Base-by-base conservation (phyloP, 2,329 filamentous ascomycete species). In the Fusarium proliferatum region DNA sequence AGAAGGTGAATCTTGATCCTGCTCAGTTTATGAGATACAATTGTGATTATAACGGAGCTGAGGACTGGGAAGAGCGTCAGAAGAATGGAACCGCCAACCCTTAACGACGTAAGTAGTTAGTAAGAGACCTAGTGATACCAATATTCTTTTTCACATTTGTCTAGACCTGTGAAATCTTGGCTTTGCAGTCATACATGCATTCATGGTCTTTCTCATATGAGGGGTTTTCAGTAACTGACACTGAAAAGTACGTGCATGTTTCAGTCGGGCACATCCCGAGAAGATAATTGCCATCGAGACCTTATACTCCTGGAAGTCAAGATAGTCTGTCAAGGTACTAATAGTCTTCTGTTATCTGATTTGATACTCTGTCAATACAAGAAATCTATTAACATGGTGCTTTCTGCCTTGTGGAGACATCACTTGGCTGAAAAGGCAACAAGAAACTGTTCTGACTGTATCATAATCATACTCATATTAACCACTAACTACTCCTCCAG, bases 1-100 rank as follows among this genome's bases (percentile, higher is more conserved):
- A 65, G 26, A 62, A 63, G 61, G 41, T 76, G 2, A 76, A 74
- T 23, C 13, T 76, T 13, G 73, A 76, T 28, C 74, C 74, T 13
- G 73, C 60, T 3, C 71, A 76, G 45, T 76, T 76, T 21, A 72
- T 76, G 65, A 64, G 58, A 49, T 76, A 74, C 9, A 76, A 76
- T 26, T 76, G 73, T 28, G 65, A 76, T 13, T 76, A 76, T 23
- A 28, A 73, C 9, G 74, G 74, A 3, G 74, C 74, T 0, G 49
- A 39, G 5, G 68, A 76, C 17, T 76, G 74, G 74, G 74, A 76
- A n/a, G 61, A 66, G 15, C 60, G 74, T 6, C 71, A 74, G 34
- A 62, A 55, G 64, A 43, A 68, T 6, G 56, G 65, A 17, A 68
- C 64, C 5, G 55, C 42, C 4, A 43, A 34, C 8, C 65, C 65